phyloP scores from a whole-genome alignment of 768 basidiomycete genomes.

The Mycena polygramma region DNA sequence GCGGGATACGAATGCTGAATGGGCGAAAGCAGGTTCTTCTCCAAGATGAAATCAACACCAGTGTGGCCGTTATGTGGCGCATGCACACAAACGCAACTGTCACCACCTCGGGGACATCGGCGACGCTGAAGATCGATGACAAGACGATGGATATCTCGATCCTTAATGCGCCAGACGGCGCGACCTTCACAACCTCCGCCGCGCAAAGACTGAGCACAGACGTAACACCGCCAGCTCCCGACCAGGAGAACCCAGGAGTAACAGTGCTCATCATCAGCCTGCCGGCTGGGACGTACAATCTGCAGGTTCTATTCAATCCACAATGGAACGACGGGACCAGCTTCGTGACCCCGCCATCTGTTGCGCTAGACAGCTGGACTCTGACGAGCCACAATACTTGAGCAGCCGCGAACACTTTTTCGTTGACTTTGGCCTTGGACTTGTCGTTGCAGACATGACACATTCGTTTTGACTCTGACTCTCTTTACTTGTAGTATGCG shows the following conservation, averaged over 20 bases:
- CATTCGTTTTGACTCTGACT: not conserved
- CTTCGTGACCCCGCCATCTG: conserved; percentile 78
- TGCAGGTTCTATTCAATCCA: conserved; percentile 94
- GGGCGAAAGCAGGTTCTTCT: conserved; percentile 88
- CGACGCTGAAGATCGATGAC: conserved; percentile 80
- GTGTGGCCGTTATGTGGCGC: conserved; percentile 81
- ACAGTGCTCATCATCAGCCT: conserved; percentile 83
- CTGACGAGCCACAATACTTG: conserved; percentile 78
- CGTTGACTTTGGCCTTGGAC: not conserved
- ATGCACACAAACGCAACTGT: conserved; percentile 97
- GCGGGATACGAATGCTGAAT: conserved; percentile 89
- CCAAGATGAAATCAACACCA: conserved; percentile 88
- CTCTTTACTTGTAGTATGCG: not conserved
- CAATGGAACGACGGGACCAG: conserved; percentile 84
- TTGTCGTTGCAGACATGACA: not conserved
- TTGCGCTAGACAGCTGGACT: conserved; percentile 81
- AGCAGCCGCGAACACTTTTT: not conserved
- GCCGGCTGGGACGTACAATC: conserved; percentile 73
- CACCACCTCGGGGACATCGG: conserved; percentile 67
- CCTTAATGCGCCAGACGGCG: conserved; percentile 76
- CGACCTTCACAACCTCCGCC: conserved; percentile 66
- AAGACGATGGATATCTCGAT: conserved; percentile 77
- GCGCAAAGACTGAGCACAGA: conserved; percentile 73
- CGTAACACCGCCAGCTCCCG: conserved; percentile 69
- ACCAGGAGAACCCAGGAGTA: conserved; percentile 84